Conservation (phyloP, 1,284 basidiomycete species). For the Irpex sp. region DNA sequence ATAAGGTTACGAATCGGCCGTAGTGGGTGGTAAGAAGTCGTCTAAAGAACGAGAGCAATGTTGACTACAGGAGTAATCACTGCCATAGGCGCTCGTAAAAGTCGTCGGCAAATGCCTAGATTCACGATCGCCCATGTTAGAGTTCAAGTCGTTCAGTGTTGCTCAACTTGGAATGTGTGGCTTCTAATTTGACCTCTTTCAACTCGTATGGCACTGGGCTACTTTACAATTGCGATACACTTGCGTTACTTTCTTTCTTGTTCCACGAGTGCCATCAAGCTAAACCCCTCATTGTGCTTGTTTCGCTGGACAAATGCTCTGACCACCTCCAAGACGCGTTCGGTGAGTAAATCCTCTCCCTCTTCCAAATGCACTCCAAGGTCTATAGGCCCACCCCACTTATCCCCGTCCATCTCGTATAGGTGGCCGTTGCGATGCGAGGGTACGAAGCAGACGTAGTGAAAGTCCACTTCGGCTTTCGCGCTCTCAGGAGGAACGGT, state of each 20-base stretch:
- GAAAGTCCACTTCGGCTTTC: conserved; percentile 12
- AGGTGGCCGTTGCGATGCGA: conserved; percentile 16
- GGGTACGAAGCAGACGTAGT: conserved; percentile 18
- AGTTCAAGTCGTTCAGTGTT: no score
- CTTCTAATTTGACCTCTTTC: no score
- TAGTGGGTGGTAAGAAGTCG: no score
- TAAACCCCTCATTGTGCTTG: conserved; percentile 13
- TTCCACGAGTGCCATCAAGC: conserved; percentile 12
- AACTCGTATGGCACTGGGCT: no score
- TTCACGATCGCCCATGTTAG: background rate
- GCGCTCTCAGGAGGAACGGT: conserved; percentile 11
- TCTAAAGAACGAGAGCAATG: no score
- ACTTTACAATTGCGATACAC: background rate
- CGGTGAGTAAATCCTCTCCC: conserved; percentile 19
- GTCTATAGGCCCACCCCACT: conserved; percentile 16
- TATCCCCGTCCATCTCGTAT: conserved; percentile 18
- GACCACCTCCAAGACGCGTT: conserved; percentile 12
- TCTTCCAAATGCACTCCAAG: conserved; percentile 11
- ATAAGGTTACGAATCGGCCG: background rate
- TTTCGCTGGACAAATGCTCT: conserved; percentile 4
- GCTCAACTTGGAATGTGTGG: no score
- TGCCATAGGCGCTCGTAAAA: conserved; percentile 21
- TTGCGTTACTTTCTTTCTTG: background rate
- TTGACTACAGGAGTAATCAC: background rate
- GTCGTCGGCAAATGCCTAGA: conserved; percentile 8